A percentile compares a stretch with the other conserved stretches of the same genome.
Conservation (phyloP, 495 filamentous ascomycete species). For the Penicillium paradoxum region DNA sequence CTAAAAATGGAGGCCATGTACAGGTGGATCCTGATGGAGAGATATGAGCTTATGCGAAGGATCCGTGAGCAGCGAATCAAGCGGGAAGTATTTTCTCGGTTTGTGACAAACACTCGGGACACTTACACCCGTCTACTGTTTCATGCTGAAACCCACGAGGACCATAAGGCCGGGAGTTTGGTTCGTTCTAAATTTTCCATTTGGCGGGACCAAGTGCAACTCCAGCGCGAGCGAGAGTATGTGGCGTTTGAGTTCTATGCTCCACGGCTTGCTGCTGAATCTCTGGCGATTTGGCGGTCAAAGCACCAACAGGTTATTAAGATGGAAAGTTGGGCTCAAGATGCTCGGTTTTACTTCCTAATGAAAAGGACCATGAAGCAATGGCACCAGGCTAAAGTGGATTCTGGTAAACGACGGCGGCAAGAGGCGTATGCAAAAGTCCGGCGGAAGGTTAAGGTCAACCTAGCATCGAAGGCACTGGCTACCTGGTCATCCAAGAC, state of each 20-base stretch:
- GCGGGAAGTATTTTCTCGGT: slow-evolving; percentile 38
- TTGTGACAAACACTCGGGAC: slow-evolving; percentile 36
- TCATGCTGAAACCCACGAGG: slow-evolving; percentile 34
- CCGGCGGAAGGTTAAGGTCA: slow-evolving; percentile 54
- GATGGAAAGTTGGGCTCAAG: slow-evolving; percentile 48
- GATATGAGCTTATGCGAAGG: slow-evolving; percentile 48
- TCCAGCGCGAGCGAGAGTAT: slow-evolving; percentile 44
- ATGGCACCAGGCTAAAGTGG: slow-evolving; percentile 51
- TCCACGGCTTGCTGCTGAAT: slow-evolving; percentile 44
- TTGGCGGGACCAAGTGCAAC: slow-evolving; percentile 41
- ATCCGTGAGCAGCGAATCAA: slow-evolving; percentile 49
- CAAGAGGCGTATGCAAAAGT: slow-evolving; percentile 57
- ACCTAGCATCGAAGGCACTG: slow-evolving; percentile 45
- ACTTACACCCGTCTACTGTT: slow-evolving; percentile 37
- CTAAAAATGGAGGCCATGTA: slow-evolving; percentile 55
- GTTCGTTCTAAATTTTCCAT: slow-evolving; percentile 34
- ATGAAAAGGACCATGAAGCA: slow-evolving; percentile 47
- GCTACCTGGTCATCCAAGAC: slow-evolving; percentile 43
- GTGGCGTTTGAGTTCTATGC: slow-evolving; percentile 51
- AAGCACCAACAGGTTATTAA: slow-evolving; percentile 42
- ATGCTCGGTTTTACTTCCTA: slow-evolving; percentile 58
- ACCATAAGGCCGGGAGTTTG: slow-evolving; percentile 28
- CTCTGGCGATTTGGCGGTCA: slow-evolving; percentile 44
- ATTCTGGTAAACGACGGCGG: slow-evolving; percentile 49
- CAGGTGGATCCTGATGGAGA: slow-evolving; percentile 57